Conservation (phyloP, 2,329 filamentous ascomycete species). For the Eurotiales sp. region DNA sequence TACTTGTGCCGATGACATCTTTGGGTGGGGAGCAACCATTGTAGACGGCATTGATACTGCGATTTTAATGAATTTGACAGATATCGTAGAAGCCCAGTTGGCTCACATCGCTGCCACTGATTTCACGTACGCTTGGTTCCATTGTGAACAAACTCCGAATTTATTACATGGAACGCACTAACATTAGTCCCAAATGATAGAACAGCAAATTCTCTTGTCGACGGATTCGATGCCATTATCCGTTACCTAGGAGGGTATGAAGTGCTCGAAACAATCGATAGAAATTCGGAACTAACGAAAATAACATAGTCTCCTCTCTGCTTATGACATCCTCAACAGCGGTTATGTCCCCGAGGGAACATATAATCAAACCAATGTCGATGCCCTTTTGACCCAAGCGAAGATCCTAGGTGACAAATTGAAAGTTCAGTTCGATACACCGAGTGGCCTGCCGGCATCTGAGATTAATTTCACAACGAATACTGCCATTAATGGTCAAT, state of each 20-base stretch:
- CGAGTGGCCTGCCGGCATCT: slow-evolving; percentile 17
- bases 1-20: slow-evolving; percentile 18
- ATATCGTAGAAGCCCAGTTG: slow-evolving; percentile 22
- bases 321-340: slow-evolving; percentile 22
- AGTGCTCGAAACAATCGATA: not conserved
- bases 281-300: not conserved
- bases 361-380: slow-evolving; percentile 20
- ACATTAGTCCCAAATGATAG: not conserved
- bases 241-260: slow-evolving; percentile 21
- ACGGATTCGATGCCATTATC: slow-evolving; percentile 22
- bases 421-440: slow-evolving; percentile 19
- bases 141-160: not conserved
- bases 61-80: slow-evolving; percentile 22
- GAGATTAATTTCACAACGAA: slow-evolving; percentile 18
- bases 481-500: slow-evolving; percentile 12
- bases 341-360: slow-evolving; percentile 18
- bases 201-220: slow-evolving; percentile 17
- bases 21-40: slow-evolving; percentile 22
- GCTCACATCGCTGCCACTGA: slow-evolving; percentile 20
- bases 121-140: slow-evolving; percentile 18
- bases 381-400: slow-evolving; percentile 20
- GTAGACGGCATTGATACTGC: slow-evolving; percentile 24
- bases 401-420: slow-evolving; percentile 20
- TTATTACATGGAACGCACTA: not conserved
- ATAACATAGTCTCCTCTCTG: slow-evolving; percentile 17